Percentiles rank a stretch among this genome's conserved stretches.
Evolutionary conservation across 148 eudicot genomes (phyloP).

Genomic region (Simmondsia chinensis): DNA sequence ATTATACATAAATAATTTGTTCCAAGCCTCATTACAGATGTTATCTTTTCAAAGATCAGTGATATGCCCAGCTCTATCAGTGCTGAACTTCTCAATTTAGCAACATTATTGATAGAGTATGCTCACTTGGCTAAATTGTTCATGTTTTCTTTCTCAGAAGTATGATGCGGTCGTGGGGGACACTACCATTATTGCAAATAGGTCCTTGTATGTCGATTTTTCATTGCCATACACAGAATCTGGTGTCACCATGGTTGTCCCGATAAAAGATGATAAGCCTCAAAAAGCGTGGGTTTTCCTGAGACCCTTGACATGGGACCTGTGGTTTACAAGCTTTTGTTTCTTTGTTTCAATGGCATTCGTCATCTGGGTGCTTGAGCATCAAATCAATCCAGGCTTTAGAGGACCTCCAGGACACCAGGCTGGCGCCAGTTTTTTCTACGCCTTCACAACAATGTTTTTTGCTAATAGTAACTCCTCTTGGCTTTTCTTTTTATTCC

Average conservation of each 20-base stretch:
- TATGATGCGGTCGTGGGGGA: conserved; percentile 68
- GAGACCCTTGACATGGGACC: conserved; percentile 46
- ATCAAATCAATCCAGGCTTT: conserved; percentile 48
- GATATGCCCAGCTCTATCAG: too few relatives aligned
- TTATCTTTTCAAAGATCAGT: too few relatives aligned
- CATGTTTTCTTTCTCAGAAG: conserved; percentile 18
- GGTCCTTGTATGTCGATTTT: conserved; percentile 45
- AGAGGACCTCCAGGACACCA: conserved; percentile 48
- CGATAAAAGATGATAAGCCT: conserved; percentile 26
- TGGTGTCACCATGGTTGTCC: conserved; percentile 49
- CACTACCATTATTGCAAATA: conserved; percentile 35
- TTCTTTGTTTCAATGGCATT: conserved; percentile 59
- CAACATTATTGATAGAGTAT: too few relatives aligned
- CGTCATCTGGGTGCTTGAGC: conserved; percentile 69
- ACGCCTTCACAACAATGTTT: conserved; percentile 61
- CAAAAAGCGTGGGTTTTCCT: conserved; percentile 62
- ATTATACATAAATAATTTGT: too few relatives aligned
- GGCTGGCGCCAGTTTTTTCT: conserved; percentile 57
- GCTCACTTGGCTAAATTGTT: neutral
- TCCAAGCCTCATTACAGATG: too few relatives aligned
- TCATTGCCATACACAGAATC: conserved; percentile 59
- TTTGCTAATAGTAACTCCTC: conserved; percentile 62
- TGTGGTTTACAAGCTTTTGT: conserved; percentile 49
- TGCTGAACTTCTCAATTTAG: too few relatives aligned
- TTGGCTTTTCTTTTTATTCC: neutral